Base-by-base conservation (phyloP, 2,329 filamentous ascomycete genomes). In the Colletotrichum paranaense region DNA sequence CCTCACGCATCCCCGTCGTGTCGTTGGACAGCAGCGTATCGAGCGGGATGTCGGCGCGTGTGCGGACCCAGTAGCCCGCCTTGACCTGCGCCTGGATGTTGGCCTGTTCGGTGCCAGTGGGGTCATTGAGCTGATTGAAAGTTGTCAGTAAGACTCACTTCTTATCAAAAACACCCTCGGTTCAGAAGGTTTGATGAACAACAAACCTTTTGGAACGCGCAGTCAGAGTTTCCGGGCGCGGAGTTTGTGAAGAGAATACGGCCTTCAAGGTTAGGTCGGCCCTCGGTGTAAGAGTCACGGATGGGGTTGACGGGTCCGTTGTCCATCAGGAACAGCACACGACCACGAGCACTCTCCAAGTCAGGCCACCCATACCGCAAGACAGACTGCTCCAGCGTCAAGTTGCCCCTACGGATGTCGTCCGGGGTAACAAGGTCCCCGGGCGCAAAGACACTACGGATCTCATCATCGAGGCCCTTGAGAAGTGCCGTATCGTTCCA, bases 311-410 rank as follows among this genome's bases (percentile, higher is more conserved):
- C 81, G 0, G 84, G 83, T 32, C 84, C 84, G 75, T 88, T 88
- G 77, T 88, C 87, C 80, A 88, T 87, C 75, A 84, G 83, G 80
- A 88, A 88, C 72, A 88, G 81, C 76, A 88, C 82, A 35, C 84
- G 82, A 5, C 86, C 86, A 12, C 85, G 79, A 0, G 84, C 82
- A 2, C 82, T 81, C 3, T 84, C 80, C 2, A 88, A 80, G 14
- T 82, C 82, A 0, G 86, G 86, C 86, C 86, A 88, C n/a, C 87
- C 86, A 66, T 84, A 68, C 59, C 79, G 73, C n/a, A 88, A 78
- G 1, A 88, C 79, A 4, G 83, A 84, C 72, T 86, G 74, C 75
- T 88, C 86, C 14, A 88, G 82, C 0, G 86, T 86, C 28, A 85
- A 68, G 55, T 80, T 79, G 0, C 73, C 76, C 11, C 80, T 77